Conservation (phyloP, 1,284 basidiomycete species). For the Rhizoctonia solani region DNA sequence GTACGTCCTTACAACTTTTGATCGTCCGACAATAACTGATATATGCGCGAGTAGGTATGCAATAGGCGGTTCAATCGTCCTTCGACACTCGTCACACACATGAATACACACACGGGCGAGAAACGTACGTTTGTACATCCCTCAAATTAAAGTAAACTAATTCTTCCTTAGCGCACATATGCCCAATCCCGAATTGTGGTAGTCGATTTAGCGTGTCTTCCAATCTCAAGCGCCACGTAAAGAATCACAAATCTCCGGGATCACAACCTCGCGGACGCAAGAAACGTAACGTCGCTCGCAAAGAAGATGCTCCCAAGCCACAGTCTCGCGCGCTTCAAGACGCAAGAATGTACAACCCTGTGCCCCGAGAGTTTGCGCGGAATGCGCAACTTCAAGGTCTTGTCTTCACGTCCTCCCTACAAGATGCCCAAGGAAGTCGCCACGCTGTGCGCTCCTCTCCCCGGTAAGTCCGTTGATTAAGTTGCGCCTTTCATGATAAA, state of each 20-base stretch:
- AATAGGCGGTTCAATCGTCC: slow-evolving; percentile 18
- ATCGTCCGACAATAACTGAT: neutral
- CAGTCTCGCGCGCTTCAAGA: neutral
- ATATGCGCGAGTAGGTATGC: slow-evolving; percentile 2
- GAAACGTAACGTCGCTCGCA: no score
- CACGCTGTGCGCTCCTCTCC: slow-evolving; percentile 31
- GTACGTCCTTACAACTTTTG: neutral
- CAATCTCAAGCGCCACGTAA: slow-evolving; percentile 63
- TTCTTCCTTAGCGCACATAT: slow-evolving; percentile 55
- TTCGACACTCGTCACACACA: slow-evolving; percentile 57
- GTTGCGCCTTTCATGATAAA: neutral
- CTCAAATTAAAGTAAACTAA: neutral
- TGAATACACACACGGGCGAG: slow-evolving; percentile 66
- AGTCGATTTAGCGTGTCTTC: slow-evolving; percentile 63
- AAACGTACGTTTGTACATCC: slow-evolving; percentile 53
- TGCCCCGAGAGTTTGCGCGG: slow-evolving; percentile 34
- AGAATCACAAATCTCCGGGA: slow-evolving; percentile 48
- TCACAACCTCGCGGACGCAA: neutral
- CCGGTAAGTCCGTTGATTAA: slow-evolving; percentile 30
- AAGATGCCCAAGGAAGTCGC: slow-evolving; percentile 1
- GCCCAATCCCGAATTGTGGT: slow-evolving; percentile 53
- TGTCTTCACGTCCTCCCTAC: slow-evolving; percentile 32
- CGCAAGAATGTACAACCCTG: slow-evolving; percentile 17
- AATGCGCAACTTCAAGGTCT: slow-evolving; percentile 27
- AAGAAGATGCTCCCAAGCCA: no score